phyloP scores from a whole-genome alignment of 169 alveolate genomes.

The Cryptosporidium baileyi region DNA sequence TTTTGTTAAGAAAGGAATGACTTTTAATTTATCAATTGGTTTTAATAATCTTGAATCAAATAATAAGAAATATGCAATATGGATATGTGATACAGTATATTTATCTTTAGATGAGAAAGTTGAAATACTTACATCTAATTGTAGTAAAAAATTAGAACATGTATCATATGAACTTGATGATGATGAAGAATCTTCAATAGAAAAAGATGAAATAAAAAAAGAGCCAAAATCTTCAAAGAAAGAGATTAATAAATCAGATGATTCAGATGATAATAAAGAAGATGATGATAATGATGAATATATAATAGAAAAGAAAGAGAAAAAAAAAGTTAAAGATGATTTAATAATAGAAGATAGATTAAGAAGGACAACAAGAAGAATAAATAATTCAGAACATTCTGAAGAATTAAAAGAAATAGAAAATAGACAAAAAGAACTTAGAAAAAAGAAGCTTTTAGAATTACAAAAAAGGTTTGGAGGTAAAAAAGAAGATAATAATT shows the following conservation, averaged over 20 bases:
- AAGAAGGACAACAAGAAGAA: slow-evolving; percentile 41
- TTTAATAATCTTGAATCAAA: slow-evolving; percentile 79
- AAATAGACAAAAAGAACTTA: slow-evolving; percentile 78
- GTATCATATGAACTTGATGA: slow-evolving; percentile 84
- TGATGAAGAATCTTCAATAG: slow-evolving; percentile 71
- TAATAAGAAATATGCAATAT: slow-evolving; percentile 81
- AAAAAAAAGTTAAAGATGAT: not conserved
- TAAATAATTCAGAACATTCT: slow-evolving; percentile 44
- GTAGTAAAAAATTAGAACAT: slow-evolving; percentile 82
- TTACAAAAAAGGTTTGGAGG: slow-evolving; percentile 76
- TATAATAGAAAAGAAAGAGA: not conserved
- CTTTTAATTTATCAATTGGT: slow-evolving; percentile 84
- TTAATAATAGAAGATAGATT: slow-evolving; percentile 42
- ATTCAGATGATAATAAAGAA: not conserved
- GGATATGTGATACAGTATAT: slow-evolving; percentile 89
- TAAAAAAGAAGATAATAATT: slow-evolving; percentile 68
- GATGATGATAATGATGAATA: slow-evolving; percentile 38
- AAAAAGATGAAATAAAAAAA: slow-evolving; percentile 39
- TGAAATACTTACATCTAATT: slow-evolving; percentile 76
- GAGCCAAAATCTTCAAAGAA: slow-evolving; percentile 11
- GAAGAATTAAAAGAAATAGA: slow-evolving; percentile 59
- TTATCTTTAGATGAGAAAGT: slow-evolving; percentile 77
- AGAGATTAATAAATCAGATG: not conserved
- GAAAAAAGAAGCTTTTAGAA: slow-evolving; percentile 79
- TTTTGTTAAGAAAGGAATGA: slow-evolving; percentile 79